phyloP scores from a whole-genome alignment of 1,139 yeast species.

The Yamadazyma friedrichii region DNA sequence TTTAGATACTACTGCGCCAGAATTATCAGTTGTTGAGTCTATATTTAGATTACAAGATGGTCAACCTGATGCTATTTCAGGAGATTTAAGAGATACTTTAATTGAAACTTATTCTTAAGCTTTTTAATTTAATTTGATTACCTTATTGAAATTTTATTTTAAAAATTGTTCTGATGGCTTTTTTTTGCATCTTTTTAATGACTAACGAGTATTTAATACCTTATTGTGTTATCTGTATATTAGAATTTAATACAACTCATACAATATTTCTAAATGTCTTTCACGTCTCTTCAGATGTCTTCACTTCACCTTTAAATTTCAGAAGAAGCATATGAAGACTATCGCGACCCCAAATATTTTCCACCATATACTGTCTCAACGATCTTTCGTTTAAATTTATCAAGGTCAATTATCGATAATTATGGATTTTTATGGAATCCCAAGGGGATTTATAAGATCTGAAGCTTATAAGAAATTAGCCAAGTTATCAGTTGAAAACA shows the following conservation, averaged over 20 bases:
- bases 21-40: conserved; percentile 92
- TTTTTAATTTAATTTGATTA: background rate
- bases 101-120: conserved; percentile 72
- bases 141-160: background rate
- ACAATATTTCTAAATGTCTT: background rate
- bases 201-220: conserved; percentile 6
- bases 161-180: background rate
- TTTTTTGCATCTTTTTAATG: conserved; percentile 5
- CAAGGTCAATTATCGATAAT: background rate
- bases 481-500: conserved; percentile 24
- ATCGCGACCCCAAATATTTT: background rate
- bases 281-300: background rate
- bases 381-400: background rate
- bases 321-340: too few relatives aligned
- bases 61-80: conserved; percentile 79
- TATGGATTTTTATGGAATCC: conserved; percentile 42
- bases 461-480: conserved; percentile 55
- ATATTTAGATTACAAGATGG: conserved; percentile 91
- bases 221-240: conserved; percentile 4
- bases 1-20: conserved; percentile 97
- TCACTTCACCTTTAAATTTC: background rate
- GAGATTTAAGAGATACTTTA: conserved; percentile 84
- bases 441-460: conserved; percentile 51
- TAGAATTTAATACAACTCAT: conserved; percentile 4
- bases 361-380: too few relatives aligned